Evolutionary conservation across 2,329 filamentous ascomycete species (phyloP).

Genomic region (Trichophyton verrucosum): DNA sequence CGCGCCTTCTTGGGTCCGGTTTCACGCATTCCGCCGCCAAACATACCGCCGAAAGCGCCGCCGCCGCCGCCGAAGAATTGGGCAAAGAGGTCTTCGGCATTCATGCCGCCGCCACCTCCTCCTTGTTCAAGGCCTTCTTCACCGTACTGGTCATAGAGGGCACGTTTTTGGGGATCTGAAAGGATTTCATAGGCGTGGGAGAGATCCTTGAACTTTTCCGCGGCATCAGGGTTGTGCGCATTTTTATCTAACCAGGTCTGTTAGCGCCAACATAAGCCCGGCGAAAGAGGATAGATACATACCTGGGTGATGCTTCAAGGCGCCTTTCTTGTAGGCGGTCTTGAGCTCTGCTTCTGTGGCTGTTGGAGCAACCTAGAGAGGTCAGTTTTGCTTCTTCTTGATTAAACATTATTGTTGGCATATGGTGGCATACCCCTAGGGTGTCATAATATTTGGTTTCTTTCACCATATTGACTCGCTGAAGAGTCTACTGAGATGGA

Average conservation of each 20-base stretch:
- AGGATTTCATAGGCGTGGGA: conserved; percentile 93
- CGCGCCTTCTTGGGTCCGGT: conserved; percentile 81
- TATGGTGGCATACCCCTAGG: conserved; percentile 31
- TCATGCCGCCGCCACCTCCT: conserved; percentile 74
- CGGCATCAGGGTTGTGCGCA: conserved; percentile 77
- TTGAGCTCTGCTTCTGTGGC: conserved; percentile 80
- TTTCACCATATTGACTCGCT: conserved; percentile 36
- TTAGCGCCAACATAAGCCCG: conserved; percentile 2
- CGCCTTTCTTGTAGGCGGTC: conserved; percentile 88
- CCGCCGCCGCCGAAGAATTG: conserved; percentile 80
- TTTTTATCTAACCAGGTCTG: conserved; percentile 65
- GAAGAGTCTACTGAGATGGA: conserved; percentile 14
- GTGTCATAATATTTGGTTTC: conserved; percentile 39
- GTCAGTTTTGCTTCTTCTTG: conserved; percentile 1
- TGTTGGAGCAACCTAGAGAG: conserved; percentile 57
- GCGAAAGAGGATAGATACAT: conserved; percentile 37
- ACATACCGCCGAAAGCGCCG: conserved; percentile 61
- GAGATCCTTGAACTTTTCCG: conserved; percentile 97
- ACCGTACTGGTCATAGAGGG: conserved; percentile 92
- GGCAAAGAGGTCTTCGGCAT: conserved; percentile 87
- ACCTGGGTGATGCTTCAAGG: conserved; percentile 80
- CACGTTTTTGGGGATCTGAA: conserved; percentile 80
- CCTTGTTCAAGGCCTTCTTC: conserved; percentile 87
- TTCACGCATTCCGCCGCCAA: conserved; percentile 64
- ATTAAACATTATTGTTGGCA: not conserved